These are phyloP conservation scores for Phialemoniopsis sp. DNA, from an alignment of 2,329 filamentous ascomycete species.

Conservation along the genomic window DNA sequence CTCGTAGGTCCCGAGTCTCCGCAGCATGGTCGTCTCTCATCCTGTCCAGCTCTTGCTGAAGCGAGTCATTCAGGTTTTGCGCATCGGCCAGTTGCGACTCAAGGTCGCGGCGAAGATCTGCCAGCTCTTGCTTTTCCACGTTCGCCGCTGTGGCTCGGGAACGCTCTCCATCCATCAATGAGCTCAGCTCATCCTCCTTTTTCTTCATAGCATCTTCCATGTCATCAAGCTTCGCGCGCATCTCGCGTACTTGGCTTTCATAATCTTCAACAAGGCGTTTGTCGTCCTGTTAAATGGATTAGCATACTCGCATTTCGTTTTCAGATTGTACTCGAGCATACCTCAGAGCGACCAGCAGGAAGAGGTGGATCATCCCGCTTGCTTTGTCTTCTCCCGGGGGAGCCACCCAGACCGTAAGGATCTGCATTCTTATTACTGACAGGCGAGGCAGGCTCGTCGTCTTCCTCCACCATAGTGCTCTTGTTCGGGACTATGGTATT, in stretches of 20 bases:
- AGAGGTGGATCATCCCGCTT: slow-evolving; percentile 7
- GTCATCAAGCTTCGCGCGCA: slow-evolving; percentile 68
- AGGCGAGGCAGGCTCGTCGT: slow-evolving; percentile 56
- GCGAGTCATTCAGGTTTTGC: slow-evolving; percentile 70
- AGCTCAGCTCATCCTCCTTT: slow-evolving; percentile 68
- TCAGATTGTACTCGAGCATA: no score
- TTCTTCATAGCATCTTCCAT: slow-evolving; percentile 67
- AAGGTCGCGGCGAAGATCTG: slow-evolving; percentile 59
- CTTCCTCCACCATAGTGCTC: slow-evolving; percentile 95
- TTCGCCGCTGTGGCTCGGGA: slow-evolving; percentile 45
- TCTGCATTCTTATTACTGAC: slow-evolving; percentile 57
- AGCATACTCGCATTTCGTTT: no score
- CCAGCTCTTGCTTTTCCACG: slow-evolving; percentile 67
- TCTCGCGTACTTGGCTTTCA: slow-evolving; percentile 68
- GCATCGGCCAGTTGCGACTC: slow-evolving; percentile 73
- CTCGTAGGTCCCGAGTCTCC: slow-evolving; percentile 58
- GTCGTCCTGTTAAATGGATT: slow-evolving; percentile 50
- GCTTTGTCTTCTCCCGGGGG: slow-evolving; percentile 11
- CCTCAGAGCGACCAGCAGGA: background rate
- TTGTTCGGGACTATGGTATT: slow-evolving; percentile 98
- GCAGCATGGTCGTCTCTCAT: slow-evolving; percentile 64
- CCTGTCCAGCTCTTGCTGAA: slow-evolving; percentile 75
- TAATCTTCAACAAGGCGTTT: slow-evolving; percentile 75
- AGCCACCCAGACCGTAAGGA: slow-evolving; percentile 54
- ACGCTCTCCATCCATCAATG: slow-evolving; percentile 55